Conservation (phyloP, 306 rosid genomes). For the Senna siamea region DNA sequence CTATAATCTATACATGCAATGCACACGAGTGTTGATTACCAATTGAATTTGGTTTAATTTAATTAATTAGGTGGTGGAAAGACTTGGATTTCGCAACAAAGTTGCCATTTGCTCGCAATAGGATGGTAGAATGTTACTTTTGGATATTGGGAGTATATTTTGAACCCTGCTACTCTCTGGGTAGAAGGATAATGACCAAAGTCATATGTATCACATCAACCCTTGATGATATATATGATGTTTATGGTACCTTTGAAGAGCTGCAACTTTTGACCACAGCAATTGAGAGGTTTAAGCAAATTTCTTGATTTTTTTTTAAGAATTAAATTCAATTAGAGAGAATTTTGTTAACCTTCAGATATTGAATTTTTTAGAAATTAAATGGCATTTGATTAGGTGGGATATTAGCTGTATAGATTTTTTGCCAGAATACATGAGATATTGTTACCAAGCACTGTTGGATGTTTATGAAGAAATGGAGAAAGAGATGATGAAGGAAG, state of each 20-base stretch:
- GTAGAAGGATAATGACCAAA: conserved; percentile 31
- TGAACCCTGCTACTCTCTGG: neutral
- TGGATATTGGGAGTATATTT: neutral
- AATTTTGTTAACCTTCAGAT: no score
- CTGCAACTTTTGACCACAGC: conserved; percentile 45
- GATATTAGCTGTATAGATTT: neutral
- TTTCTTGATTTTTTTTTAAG: neutral
- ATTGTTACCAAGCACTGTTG: neutral
- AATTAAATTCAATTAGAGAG: no score
- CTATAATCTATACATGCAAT: no score
- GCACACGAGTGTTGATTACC: no score
- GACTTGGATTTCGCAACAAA: conserved; percentile 11
- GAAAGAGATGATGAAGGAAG: conserved; percentile 21
- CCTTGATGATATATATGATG: conserved; percentile 58
- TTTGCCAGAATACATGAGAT: conserved; percentile 31
- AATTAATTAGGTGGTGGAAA: conserved; percentile 52
- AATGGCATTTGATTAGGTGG: neutral
- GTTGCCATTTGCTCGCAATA: conserved; percentile 44
- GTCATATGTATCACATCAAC: neutral
- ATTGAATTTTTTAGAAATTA: no score
- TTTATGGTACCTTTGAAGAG: conserved; percentile 50
- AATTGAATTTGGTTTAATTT: neutral
- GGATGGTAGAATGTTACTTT: conserved; percentile 46
- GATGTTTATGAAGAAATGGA: conserved; percentile 35
- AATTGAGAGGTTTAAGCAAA: conserved; percentile 42